Conservation (phyloP, 139 green algal genomes). For the Pseudopediastrum boryanum region DNA sequence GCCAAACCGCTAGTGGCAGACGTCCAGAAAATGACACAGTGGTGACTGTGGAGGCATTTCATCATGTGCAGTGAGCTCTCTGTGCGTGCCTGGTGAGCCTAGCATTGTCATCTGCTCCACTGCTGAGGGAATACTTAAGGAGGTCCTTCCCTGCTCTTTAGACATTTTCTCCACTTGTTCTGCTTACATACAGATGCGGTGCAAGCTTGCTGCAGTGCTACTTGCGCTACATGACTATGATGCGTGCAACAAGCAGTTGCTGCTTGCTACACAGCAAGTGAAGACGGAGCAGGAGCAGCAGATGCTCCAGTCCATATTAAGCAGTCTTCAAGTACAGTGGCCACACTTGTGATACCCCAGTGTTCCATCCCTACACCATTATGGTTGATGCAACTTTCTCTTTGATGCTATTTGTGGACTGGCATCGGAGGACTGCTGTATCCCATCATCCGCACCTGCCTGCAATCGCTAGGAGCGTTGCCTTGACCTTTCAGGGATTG, state of each 20-base stretch:
- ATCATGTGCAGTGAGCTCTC: background rate
- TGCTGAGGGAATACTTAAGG: too few species aligned
- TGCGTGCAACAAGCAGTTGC: constrained; percentile 19
- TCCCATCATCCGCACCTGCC: too few species aligned
- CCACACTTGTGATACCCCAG: constrained; percentile 18
- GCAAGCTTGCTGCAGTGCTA: constrained; percentile 33
- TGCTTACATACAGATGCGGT: constrained; percentile 5
- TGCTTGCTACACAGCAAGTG: background rate
- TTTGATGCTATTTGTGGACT: too few species aligned
- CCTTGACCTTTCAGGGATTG: too few species aligned
- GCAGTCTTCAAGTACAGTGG: constrained; percentile 27
- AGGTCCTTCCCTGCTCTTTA: too few species aligned
- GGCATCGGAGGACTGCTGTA: too few species aligned
- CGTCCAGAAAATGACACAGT: background rate
- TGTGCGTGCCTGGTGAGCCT: background rate
- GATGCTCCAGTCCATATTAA: background rate
- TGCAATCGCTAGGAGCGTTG: too few species aligned
- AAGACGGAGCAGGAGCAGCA: background rate
- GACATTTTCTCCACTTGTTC: background rate
- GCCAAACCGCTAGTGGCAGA: too few species aligned
- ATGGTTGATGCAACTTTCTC: too few species aligned
- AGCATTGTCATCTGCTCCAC: background rate
- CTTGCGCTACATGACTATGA: constrained; percentile 13
- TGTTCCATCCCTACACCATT: too few species aligned
- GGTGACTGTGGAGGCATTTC: background rate